Conservation (phyloP, 495 filamentous ascomycete genomes). For the Acidomyces sp. region DNA sequence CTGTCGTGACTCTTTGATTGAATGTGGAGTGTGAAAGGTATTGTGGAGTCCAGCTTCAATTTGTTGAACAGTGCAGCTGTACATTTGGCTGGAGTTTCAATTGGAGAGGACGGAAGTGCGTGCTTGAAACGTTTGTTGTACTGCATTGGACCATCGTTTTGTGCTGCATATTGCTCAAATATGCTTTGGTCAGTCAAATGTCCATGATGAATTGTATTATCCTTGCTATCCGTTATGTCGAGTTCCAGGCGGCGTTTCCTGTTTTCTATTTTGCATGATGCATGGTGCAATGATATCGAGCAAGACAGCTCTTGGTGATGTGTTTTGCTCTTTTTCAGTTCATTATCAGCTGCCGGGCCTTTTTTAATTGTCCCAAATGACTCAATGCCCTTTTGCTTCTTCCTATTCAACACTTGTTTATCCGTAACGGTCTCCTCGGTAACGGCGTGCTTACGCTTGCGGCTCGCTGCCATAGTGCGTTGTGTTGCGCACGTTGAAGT, state of each 20-base stretch:
- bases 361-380: constrained; percentile 10
- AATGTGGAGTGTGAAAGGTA: constrained; percentile 7
- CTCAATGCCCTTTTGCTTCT: constrained; percentile 1
- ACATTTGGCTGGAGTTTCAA: constrained; percentile 14
- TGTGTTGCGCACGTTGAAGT: too few relatives aligned
- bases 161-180: constrained; percentile 1
- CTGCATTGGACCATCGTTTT: background rate
- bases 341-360: background rate
- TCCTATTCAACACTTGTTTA: constrained; percentile 3
- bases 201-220: background rate
- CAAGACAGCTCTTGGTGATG: background rate
- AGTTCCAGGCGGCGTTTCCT: constrained; percentile 5
- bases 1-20: constrained; percentile 2
- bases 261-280: constrained; percentile 5
- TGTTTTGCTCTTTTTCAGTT: constrained; percentile 16
- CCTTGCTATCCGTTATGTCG: constrained; percentile 3
- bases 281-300: background rate
- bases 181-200: background rate
- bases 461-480: constrained; percentile 8
- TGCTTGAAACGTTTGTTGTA: constrained; percentile 15
- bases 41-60: constrained; percentile 5
- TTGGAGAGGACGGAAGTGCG: constrained; percentile 8
- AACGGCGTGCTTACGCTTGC: constrained; percentile 18
- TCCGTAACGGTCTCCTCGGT: constrained; percentile 1
- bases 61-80: constrained; percentile 13